Evolutionary conservation across 345 rosid genomes (phyloP), one percentile per base, ranked within the genome.

Genomic region (Hibiscus tridactylites): DNA sequence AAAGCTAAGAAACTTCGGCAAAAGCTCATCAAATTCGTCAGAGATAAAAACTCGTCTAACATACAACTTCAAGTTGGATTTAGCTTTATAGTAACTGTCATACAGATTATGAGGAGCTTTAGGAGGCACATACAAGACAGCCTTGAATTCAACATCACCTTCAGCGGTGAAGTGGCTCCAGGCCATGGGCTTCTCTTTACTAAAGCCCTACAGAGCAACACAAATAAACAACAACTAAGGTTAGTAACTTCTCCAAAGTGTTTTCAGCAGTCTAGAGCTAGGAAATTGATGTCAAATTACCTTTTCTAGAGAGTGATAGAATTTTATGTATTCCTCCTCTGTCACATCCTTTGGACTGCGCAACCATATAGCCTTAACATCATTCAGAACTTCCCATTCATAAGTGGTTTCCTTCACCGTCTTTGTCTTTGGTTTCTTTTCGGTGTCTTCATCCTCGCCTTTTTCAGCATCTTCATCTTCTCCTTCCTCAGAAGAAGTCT

Each of bases 161-260:
- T 95, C 99, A 35, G 99, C 98, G 42, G 80, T 87, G 61, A 95
- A 95, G 78, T 92, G 99, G 76, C 97, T 92, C 99, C 97, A 92
- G 60, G 90, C 79, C 77, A 92, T 60, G 70, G 98, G 99, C 82
- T 90, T 90, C 78, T 92, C 97, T 3, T 87, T 91, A 49, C 88
- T 60, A 65, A 95, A 89, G 74, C 92, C 99, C 99, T 92, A 88
- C 73, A 67, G 4, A 71, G 31, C 44, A 78, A 75, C 70, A 74
- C 50, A 71, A 3, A n/a, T 26, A n/a, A 11, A 49, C 59, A 19
- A 11, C 29, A 65, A 42, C 65, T 56, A 79, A 54, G 28, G 11
- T 19, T 28, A 65, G 44, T 28, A 61, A 1, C 33, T 47, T 35
- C 9, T 11, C 12, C 75, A 35, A 28, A 9, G 35, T 13, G 16